A percentile compares a stretch with the other conserved stretches of the same genome.
Evolutionary conservation across 1,139 yeast species (phyloP).

Genomic region (Kluyveromyces marxianus): DNA sequence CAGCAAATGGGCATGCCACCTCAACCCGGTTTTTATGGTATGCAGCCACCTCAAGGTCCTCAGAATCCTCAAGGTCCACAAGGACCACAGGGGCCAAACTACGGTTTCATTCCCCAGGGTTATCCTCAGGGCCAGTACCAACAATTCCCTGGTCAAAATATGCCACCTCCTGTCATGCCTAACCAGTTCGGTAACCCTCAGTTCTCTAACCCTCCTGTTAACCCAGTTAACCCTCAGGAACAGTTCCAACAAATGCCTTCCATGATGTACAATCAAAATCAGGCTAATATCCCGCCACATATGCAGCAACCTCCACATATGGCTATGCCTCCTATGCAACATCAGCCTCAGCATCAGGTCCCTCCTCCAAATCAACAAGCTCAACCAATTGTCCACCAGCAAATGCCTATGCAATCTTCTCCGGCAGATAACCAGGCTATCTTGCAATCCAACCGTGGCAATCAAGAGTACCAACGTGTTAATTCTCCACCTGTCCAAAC

Average conservation of each 20-base stretch:
- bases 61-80: too few relatives aligned
- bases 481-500: conserved; percentile 3
- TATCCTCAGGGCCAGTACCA: conserved; percentile 6
- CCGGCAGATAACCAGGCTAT: not conserved
- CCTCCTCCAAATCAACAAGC: conserved; percentile 12
- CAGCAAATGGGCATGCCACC: conserved; percentile 17
- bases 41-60: conserved; percentile 8
- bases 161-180: conserved; percentile 10
- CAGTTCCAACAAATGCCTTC: conserved; percentile 9
- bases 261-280: conserved; percentile 13
- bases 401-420: conserved; percentile 3
- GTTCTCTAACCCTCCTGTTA: conserved; percentile 6
- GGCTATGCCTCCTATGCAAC: conserved; percentile 15
- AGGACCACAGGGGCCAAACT: conserved; percentile 4
- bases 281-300: conserved; percentile 9
- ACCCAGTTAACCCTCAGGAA: conserved; percentile 8
- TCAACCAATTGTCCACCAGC: conserved; percentile 16
- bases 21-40: conserved; percentile 13
- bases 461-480: not conserved
- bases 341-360: conserved; percentile 8
- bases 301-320: conserved; percentile 7
- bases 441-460: not conserved
- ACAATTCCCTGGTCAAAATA: conserved; percentile 14
- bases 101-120: conserved; percentile 7
- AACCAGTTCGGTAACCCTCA: conserved; percentile 6